phyloP scores from a whole-genome alignment of 495 filamentous ascomycete species.

The Penicillium lagena region DNA sequence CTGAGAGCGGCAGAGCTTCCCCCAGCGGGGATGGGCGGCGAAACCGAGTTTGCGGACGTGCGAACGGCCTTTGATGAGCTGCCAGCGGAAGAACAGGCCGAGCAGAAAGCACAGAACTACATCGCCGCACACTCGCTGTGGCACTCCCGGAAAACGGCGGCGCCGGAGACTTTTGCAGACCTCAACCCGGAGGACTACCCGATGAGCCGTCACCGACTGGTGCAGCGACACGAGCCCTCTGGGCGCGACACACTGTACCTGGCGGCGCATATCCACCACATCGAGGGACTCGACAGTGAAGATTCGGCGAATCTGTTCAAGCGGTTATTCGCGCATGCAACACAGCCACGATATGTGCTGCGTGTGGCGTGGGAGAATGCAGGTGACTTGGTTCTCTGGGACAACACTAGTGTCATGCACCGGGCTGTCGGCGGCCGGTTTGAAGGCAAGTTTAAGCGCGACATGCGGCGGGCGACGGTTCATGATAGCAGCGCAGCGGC shows the following conservation, averaged over 20 bases:
- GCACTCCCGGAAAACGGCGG: constrained; percentile 47
- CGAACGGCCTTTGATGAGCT: constrained; percentile 49
- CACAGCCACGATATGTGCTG: constrained; percentile 42
- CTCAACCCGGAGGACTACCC: constrained; percentile 34
- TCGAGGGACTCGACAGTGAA: constrained; percentile 38
- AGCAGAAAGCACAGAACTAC: constrained; percentile 39
- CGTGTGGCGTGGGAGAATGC: constrained; percentile 41
- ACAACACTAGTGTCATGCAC: constrained; percentile 52
- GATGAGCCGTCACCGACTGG: constrained; percentile 44
- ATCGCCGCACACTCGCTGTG: constrained; percentile 49
- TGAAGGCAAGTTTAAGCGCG: constrained; percentile 42
- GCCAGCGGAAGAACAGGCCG: constrained; percentile 23
- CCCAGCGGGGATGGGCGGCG: constrained; percentile 42
- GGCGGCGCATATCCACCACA: constrained; percentile 49
- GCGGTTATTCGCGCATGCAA: constrained; percentile 38
- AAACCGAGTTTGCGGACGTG: constrained; percentile 54
- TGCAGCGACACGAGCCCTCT: constrained; percentile 47
- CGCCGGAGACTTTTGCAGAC: constrained; percentile 43
- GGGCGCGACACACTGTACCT: constrained; percentile 49
- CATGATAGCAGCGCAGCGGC: constrained; percentile 27
- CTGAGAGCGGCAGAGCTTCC: constrained; percentile 47
- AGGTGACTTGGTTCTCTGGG: constrained; percentile 54
- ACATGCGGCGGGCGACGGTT: constrained; percentile 51
- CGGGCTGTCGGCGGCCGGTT: constrained; percentile 44
- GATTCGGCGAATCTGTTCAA: constrained; percentile 33